Base-by-base conservation (phyloP, 306 rosid genomes). In the Medicago arabica region DNA sequence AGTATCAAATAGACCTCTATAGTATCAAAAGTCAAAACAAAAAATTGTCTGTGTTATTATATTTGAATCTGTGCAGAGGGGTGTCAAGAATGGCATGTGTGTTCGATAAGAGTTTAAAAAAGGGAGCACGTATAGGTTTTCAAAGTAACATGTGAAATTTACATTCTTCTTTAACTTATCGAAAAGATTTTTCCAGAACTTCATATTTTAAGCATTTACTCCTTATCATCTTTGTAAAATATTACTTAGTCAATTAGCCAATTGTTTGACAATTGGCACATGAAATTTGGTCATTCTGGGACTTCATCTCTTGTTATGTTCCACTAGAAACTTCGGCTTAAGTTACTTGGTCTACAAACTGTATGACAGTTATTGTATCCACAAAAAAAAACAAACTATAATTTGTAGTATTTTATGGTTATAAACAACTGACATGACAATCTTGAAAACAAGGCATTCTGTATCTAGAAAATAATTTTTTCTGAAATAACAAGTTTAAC, bases 21-120 rank as follows among this genome's bases (percentile, higher is more conserved):
- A 40, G 44, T 10, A 71, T n/a, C 72, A 59, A 80, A 73, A 47
- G 65, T n/a, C 72, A 59, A 80, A 68, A 47, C 57, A 17, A 58
- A 49, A 50, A 31, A 71, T 75, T 63, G 40, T 31, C 38, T n/a
- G 41, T 19, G 15, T 54, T 8, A 66, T 72, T 63, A 25, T 43
- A 70, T 34, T 78, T 74, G 65, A 75, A 61, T 14, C 38, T 2
- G 8, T 74, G 19, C 50, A 65, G 60, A 67, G 75, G 75, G 61
- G 39, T 43, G 72, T 6, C 21, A 18, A 65, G 81, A 38, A 39
- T 15, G 53, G 67, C 36, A 74, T n/a, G 41, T 21, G 8, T 57
- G 54, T 61, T 59, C 39, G 62, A 70, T 47, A 8, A 71, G 21
- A 70, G 47, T 7, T 47, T 65, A 17, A 40, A 69, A 46, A 10